Evolutionary conservation across 2,329 filamentous ascomycete species (phyloP).

Genomic region (Trichoderma simmonsii): DNA sequence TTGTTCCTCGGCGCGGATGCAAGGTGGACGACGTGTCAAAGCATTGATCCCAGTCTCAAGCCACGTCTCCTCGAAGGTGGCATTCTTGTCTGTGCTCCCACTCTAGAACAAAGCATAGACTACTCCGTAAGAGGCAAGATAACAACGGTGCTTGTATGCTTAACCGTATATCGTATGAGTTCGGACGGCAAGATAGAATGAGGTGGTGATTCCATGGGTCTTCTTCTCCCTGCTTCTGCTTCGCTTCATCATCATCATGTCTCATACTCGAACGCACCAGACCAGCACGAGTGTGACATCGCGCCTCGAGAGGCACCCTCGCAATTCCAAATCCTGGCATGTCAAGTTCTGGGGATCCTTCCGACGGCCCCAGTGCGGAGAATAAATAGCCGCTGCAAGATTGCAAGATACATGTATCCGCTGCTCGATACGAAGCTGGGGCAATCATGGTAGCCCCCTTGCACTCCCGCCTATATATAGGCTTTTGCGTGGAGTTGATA

Average conservation of each 20-base stretch:
- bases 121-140: background rate
- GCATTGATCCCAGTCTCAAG: background rate
- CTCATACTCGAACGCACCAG: background rate
- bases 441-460: background rate
- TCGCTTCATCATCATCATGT: background rate
- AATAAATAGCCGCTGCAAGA: conserved; percentile 8
- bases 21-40: background rate
- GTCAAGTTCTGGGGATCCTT: background rate
- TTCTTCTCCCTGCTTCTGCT: background rate
- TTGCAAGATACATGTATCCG: background rate
- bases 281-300: background rate
- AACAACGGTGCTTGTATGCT: background rate
- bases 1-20: background rate
- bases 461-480: background rate
- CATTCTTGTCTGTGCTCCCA: background rate
- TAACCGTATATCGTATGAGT: background rate
- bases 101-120: background rate
- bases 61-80: background rate
- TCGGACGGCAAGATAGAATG: background rate
- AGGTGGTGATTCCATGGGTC: background rate
- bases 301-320: background rate
- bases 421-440: background rate
- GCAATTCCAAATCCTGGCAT: background rate
- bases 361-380: background rate
- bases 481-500: background rate